phyloP scores from a whole-genome alignment of 208 protist genomes.

The Trypanosoma scelopori region DNA sequence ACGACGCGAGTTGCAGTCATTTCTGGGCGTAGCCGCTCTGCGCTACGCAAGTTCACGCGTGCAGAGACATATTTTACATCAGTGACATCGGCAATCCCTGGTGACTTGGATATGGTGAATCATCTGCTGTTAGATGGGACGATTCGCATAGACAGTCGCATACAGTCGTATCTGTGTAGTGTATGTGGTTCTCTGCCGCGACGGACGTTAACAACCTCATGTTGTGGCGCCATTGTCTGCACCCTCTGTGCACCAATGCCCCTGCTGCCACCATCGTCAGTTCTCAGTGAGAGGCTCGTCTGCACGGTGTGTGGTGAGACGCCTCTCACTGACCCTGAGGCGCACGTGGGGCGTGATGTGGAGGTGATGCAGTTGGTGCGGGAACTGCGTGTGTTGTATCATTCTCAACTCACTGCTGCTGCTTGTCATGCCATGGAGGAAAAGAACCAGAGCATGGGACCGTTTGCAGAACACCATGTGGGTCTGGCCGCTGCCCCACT shows the following conservation, averaged over 20 bases:
- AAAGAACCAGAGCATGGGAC: conserved; percentile 17
- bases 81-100: conserved; percentile 35
- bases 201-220: conserved; percentile 73
- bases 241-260: conserved; percentile 54
- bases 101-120: conserved; percentile 69
- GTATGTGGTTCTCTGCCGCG: conserved; percentile 56
- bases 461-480: conserved; percentile 8
- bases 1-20: neutral
- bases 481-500: neutral
- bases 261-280: conserved; percentile 38
- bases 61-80: conserved; percentile 57
- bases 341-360: conserved; percentile 46
- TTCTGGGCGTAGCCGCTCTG: neutral
- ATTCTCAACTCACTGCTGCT: conserved; percentile 41
- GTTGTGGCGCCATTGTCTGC: conserved; percentile 77
- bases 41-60: conserved; percentile 20
- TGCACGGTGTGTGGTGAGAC: conserved; percentile 71
- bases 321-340: conserved; percentile 52
- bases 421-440: conserved; percentile 12
- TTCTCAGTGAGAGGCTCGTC: conserved; percentile 31
- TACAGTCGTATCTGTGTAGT: conserved; percentile 43
- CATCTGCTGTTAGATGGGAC: conserved; percentile 55
- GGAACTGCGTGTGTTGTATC: conserved; percentile 77
- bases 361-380: conserved; percentile 59
- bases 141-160: conserved; percentile 27